These are phyloP conservation scores for Pseudogymnoascus sp. DNA, from an alignment of 2,329 filamentous ascomycete genomes.

Conservation along the genomic window DNA sequence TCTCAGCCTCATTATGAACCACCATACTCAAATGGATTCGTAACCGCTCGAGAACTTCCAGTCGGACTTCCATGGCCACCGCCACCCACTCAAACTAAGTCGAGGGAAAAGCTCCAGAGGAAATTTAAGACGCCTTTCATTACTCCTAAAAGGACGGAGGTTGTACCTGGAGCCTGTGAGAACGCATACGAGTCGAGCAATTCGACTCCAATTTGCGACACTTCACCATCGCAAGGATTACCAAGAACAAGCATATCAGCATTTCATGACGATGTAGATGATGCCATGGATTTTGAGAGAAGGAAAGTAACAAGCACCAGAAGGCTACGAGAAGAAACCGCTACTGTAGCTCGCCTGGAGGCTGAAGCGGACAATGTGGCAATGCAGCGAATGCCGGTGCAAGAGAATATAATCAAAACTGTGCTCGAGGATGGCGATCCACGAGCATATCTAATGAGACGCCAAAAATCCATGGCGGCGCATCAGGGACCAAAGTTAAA, in stretches of 20 bases:
- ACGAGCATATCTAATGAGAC: constrained; percentile 27
- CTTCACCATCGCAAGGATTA: not conserved
- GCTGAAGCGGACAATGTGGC: not conserved
- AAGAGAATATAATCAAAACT: not conserved
- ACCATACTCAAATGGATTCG: not conserved
- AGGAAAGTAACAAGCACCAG: constrained; percentile 27
- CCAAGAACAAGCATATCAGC: not conserved
- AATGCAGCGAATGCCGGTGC: not conserved
- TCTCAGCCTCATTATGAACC: not conserved
- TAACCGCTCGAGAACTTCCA: constrained; percentile 1
- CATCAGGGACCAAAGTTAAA: constrained; percentile 18
- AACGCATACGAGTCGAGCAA: not conserved
- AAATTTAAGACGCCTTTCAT: constrained; percentile 22
- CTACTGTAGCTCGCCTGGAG: not conserved
- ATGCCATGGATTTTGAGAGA: constrained; percentile 29
- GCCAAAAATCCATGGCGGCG: constrained; percentile 21
- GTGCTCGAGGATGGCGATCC: constrained; percentile 26
- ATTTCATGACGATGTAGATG: constrained; percentile 21
- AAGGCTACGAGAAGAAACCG: constrained; percentile 22
- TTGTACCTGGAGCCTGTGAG: not conserved
- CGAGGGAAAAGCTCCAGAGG: constrained; percentile 10
- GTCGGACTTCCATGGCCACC: constrained; percentile 13
- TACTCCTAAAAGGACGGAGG: constrained; percentile 15
- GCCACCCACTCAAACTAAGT: constrained; percentile 1
- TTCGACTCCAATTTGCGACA: not conserved